Conservation (phyloP, 2,329 filamentous ascomycete genomes). For the Stemphylium vesicarium region DNA sequence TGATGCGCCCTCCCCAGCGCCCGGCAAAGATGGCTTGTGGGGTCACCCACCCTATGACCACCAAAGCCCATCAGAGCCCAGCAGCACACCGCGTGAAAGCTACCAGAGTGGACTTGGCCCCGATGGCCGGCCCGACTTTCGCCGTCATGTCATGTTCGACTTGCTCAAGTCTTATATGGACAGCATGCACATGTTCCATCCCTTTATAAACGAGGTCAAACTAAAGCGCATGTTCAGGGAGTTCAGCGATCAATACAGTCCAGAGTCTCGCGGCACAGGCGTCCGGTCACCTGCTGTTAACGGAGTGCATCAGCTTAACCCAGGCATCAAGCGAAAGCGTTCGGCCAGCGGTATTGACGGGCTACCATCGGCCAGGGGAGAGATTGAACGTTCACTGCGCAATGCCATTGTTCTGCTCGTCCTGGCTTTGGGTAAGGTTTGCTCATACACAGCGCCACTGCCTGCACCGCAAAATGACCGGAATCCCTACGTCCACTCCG, state of each 20-base stretch:
- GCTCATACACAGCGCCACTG: slow-evolving; percentile 58
- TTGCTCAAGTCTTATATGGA: slow-evolving; percentile 63
- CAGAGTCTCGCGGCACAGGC: slow-evolving; percentile 29
- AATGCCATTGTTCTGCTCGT: slow-evolving; percentile 84
- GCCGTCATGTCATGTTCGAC: slow-evolving; percentile 56
- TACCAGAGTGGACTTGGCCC: slow-evolving; percentile 59
- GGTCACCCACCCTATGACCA: slow-evolving; percentile 54
- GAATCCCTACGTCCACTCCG: slow-evolving; percentile 17
- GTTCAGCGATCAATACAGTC: slow-evolving; percentile 45
- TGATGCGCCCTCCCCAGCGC: slow-evolving; percentile 49
- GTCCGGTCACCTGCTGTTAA: slow-evolving; percentile 32
- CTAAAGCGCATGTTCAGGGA: slow-evolving; percentile 62
- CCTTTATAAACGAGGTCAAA: slow-evolving; percentile 64
- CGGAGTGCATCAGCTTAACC: slow-evolving; percentile 27
- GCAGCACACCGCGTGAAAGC: slow-evolving; percentile 31
- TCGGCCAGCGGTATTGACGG: slow-evolving; percentile 39
- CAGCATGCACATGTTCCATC: slow-evolving; percentile 69
- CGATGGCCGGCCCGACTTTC: slow-evolving; percentile 61
- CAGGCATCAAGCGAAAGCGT: slow-evolving; percentile 45
- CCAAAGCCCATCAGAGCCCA: slow-evolving; percentile 36
- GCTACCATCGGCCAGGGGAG: slow-evolving; percentile 28
- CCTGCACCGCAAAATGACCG: slow-evolving; percentile 63
- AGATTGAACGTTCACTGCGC: slow-evolving; percentile 44
- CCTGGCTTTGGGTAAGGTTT: slow-evolving; percentile 86
- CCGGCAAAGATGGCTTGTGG: slow-evolving; percentile 58